Conservation (phyloP, 768 basidiomycete genomes). For the Russula ochroleuca region DNA sequence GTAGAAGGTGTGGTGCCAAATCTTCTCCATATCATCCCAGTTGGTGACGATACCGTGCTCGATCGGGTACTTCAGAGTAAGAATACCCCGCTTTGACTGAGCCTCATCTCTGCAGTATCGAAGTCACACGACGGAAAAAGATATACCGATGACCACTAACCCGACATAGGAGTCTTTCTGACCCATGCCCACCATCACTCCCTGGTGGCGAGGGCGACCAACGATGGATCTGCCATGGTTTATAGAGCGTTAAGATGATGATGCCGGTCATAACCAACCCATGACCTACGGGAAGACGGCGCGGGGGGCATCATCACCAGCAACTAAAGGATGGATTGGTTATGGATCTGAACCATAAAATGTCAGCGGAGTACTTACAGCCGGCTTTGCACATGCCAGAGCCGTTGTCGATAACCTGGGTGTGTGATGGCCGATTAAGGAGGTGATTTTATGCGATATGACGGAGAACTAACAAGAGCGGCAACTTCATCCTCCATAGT, state of each 20-base stretch:
- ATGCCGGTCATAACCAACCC: not conserved
- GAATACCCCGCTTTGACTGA: slow-evolving; percentile 92
- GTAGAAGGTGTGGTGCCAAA: slow-evolving; percentile 97
- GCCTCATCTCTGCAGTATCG: slow-evolving; percentile 66
- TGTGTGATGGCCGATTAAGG: slow-evolving; percentile 12
- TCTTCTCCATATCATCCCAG: slow-evolving; percentile 99
- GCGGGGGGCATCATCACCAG: slow-evolving; percentile 84
- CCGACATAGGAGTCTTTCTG: slow-evolving; percentile 96
- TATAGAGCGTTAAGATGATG: slow-evolving; percentile 19
- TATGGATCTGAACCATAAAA: slow-evolving; percentile 48
- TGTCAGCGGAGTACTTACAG: slow-evolving; percentile 51
- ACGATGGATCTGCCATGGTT: slow-evolving; percentile 67
- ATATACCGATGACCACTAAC: slow-evolving; percentile 41
- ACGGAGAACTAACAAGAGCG: slow-evolving; percentile 41
- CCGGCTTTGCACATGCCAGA: slow-evolving; percentile 99
- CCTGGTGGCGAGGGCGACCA: slow-evolving; percentile 89
- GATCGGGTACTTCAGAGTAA: slow-evolving; percentile 89
- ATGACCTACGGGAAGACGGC: slow-evolving; percentile 89
- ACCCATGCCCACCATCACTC: slow-evolving; percentile 97
- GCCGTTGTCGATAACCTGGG: slow-evolving; percentile 84
- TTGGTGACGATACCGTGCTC: slow-evolving; percentile 95
- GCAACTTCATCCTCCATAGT: slow-evolving; percentile 65
- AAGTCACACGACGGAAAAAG: slow-evolving; percentile 23
- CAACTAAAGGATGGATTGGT: slow-evolving; percentile 81
- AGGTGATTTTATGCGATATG: slow-evolving; percentile 12